These are phyloP conservation scores for Fonsecaea multimorphosa DNA, from an alignment of 2,329 filamentous ascomycete genomes.

Conservation along the genomic window DNA sequence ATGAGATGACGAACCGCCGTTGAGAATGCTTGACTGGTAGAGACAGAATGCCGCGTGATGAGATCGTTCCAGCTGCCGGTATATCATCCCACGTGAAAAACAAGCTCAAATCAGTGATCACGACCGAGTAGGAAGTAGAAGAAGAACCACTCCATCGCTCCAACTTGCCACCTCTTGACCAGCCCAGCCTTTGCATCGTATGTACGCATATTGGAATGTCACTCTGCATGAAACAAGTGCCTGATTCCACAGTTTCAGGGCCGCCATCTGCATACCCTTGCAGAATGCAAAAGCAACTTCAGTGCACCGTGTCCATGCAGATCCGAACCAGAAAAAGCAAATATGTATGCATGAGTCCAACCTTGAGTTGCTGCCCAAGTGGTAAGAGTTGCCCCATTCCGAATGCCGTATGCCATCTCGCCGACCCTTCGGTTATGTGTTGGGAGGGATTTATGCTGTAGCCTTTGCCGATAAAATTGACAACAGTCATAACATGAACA, in stretches of 20 bases:
- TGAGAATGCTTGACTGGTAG: not conserved
- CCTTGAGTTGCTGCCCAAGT: not conserved
- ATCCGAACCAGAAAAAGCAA: not conserved
- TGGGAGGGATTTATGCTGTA: not conserved
- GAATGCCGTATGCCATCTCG: not conserved
- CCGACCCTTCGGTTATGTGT: not conserved
- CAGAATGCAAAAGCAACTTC: not conserved
- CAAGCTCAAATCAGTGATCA: not conserved
- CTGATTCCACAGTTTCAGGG: not conserved
- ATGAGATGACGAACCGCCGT: not conserved
- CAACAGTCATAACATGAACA: not conserved
- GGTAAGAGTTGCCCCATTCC: conserved; percentile 1
- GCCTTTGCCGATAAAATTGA: not conserved
- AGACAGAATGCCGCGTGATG: not conserved
- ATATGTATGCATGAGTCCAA: not conserved
- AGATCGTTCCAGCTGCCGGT: not conserved
- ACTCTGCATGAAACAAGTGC: not conserved
- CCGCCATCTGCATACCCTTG: not conserved
- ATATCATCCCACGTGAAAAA: not conserved
- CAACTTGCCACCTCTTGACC: not conserved
- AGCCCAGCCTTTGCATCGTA: not conserved
- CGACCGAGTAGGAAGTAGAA: not conserved
- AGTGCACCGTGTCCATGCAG: not conserved
- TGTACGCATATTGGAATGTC: not conserved
- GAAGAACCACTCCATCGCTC: not conserved